A percentile compares a stretch with the other conserved stretches of the same genome.
These are phyloP conservation scores for Plasmodium inui DNA, from an alignment of 169 alveolate genomes.

Conservation along the genomic window DNA sequence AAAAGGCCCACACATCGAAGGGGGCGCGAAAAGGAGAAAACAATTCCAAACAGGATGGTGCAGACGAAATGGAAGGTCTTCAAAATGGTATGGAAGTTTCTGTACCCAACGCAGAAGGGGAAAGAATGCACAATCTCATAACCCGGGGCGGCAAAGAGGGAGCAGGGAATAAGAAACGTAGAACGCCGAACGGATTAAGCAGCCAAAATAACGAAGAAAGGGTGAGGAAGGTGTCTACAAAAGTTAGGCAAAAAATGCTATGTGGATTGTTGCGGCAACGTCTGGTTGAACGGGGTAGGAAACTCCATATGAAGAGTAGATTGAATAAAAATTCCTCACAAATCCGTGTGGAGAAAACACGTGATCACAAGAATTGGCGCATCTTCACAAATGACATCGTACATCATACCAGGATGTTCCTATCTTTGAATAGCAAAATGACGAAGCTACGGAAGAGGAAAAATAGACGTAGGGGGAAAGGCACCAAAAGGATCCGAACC, in stretches of 20 bases:
- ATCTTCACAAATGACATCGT: slow-evolving; percentile 22
- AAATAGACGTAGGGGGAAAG: neutral
- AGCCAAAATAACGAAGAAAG: neutral
- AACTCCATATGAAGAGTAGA: neutral
- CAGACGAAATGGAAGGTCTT: neutral
- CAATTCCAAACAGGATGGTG: neutral
- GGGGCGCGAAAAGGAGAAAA: neutral
- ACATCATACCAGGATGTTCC: neutral
- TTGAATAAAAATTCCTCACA: neutral
- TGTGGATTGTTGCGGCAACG: neutral
- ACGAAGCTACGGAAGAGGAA: slow-evolving; percentile 15
- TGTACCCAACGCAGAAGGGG: neutral
- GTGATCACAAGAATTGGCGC: neutral
- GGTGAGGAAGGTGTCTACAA: neutral
- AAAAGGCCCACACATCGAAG: neutral
- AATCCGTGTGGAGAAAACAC: slow-evolving; percentile 1
- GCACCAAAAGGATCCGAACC: neutral
- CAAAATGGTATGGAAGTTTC: neutral
- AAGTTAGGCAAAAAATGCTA: neutral
- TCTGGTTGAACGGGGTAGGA: neutral
- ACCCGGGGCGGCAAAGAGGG: neutral
- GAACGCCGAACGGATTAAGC: neutral
- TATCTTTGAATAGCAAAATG: slow-evolving; percentile 9
- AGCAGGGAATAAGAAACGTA: neutral
- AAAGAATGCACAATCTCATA: neutral